Base-by-base conservation (phyloP, 306 rosid species). In the Argentina anserina region DNA sequence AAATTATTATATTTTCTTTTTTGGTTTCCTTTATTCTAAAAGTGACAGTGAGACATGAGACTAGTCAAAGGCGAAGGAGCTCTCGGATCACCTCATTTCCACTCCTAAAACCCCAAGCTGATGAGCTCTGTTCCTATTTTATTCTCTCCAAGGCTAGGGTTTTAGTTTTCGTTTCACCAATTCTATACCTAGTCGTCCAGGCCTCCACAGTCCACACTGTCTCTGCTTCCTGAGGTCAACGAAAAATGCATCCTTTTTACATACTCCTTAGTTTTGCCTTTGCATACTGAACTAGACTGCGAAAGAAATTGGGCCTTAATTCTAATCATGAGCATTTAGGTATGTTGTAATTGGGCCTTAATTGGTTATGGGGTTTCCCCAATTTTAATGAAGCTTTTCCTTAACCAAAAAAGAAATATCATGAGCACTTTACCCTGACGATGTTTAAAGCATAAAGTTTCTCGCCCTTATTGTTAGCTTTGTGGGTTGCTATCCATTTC, bases 201-300 rank as follows among this genome's bases (percentile, higher is more conserved):
- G n/a, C n/a, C n/a, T n/a, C n/a, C n/a, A n/a, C n/a, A n/a, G n/a
- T 67, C 61, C 68, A 65, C 78, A 76, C 80, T 83, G 81, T 78
- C 81, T 75, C 81, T 65, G 67, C 29, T 29, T 9, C 52, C 58
- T 80, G 67, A 78, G 90, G 90, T 83, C 82, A 53, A 36, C 65
- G 56, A 74, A 45, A 60, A 81, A 72, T 80, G 85, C 47, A 63
- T 70, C 36, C 45, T 53, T 75, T 15, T 65, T 75, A 50, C 28
- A n/a, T 50, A n/a, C 78, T 26, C 10, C 23, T 11, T 67, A 17
- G 46, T 49, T 75, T 47, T 72, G 67, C 59, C 45, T 74, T 6
- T 56, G 55, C 73, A 8, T 36, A 13, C 0, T 42, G 69, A n/a
- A n/a, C n/a, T n/a, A n/a, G n/a, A n/a, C n/a, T n/a, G n/a, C n/a